phyloP scores from a whole-genome alignment of 768 basidiomycete genomes.

The Clavaria fumosa region DNA sequence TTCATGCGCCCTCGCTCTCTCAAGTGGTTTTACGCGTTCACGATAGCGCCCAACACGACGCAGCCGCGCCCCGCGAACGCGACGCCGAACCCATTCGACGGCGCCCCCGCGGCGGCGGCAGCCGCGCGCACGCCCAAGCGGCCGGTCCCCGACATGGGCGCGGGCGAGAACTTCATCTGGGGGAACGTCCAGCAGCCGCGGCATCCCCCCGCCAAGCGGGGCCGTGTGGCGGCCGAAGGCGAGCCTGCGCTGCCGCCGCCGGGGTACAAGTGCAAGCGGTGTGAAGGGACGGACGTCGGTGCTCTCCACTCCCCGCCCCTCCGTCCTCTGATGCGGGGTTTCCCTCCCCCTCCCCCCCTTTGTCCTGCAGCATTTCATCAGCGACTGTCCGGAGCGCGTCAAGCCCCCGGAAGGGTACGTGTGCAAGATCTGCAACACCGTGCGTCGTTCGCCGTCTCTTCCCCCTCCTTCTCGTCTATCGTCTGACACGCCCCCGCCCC shows the following conservation, averaged over 20 bases:
- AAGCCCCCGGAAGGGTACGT: conserved; percentile 75
- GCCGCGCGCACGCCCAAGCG: conserved; percentile 35
- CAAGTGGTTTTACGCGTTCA: conserved; percentile 98
- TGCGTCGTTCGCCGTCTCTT: conserved; percentile 17
- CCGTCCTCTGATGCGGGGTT: background rate
- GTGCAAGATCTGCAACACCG: conserved; percentile 72
- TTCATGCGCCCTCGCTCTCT: conserved; percentile 6
- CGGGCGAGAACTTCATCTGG: conserved; percentile 58
- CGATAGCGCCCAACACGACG: conserved; percentile 44
- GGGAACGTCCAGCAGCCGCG: conserved; percentile 39
- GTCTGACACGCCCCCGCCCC: conserved; percentile 3
- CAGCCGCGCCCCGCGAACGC: conserved; percentile 38
- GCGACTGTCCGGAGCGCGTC: conserved; percentile 55
- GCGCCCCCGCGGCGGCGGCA: too few relatives aligned
- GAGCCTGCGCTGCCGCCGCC: conserved; percentile 44
- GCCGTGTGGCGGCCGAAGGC: conserved; percentile 14
- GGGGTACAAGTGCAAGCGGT: conserved; percentile 66
- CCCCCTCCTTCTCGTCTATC: conserved; percentile 5
- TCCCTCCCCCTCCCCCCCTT: conserved; percentile 4
- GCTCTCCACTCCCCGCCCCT: background rate
- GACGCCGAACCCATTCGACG: conserved; percentile 63
- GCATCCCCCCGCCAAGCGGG: conserved; percentile 43
- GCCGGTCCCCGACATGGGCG: conserved; percentile 28
- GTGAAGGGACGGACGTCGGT: conserved; percentile 58
- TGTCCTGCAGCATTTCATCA: conserved; percentile 55